A percentile compares a stretch with the other conserved stretches of the same genome.
Conservation (phyloP, 768 basidiomycete genomes). For the Mycena indigotica region DNA sequence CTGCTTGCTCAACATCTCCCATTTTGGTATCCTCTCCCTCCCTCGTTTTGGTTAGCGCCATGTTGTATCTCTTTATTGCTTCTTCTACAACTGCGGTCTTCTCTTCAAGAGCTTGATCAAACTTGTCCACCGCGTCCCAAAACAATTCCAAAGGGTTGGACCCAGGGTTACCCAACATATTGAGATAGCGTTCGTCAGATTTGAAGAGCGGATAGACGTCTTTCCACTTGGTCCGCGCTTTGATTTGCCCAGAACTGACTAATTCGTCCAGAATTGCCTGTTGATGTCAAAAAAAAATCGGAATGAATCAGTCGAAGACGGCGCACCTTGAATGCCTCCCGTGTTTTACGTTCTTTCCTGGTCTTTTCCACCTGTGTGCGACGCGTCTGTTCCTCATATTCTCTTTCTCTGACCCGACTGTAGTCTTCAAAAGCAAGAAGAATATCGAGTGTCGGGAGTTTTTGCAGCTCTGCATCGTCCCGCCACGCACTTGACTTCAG, state of each 20-base stretch:
- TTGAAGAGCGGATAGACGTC: constrained; percentile 77
- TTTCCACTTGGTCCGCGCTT: constrained; percentile 90
- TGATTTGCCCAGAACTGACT: constrained; percentile 65
- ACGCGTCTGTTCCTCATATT: constrained; percentile 86
- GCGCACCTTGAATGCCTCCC: constrained; percentile 86
- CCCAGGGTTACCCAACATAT: constrained; percentile 89
- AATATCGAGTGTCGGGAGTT: constrained; percentile 88
- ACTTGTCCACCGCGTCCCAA: constrained; percentile 88
- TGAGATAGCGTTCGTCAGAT: constrained; percentile 80
- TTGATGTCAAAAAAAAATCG: background rate
- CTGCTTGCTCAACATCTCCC: constrained; percentile 24
- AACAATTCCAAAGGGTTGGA: constrained; percentile 95
- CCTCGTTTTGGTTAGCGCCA: constrained; percentile 33
- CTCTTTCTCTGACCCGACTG: constrained; percentile 84
- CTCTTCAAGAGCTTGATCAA: constrained; percentile 83
- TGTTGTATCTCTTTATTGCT: constrained; percentile 56
- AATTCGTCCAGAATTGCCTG: constrained; percentile 75
- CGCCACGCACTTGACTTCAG: constrained; percentile 79
- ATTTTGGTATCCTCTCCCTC: constrained; percentile 36
- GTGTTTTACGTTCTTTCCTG: constrained; percentile 81
- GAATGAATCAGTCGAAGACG: background rate
- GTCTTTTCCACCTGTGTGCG: constrained; percentile 81
- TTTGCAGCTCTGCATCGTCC: constrained; percentile 72
- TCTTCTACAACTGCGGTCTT: constrained; percentile 72
- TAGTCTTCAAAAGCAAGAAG: constrained; percentile 94